Base-by-base conservation (phyloP, 768 basidiomycete genomes). In the Paxillus rubicundulus region DNA sequence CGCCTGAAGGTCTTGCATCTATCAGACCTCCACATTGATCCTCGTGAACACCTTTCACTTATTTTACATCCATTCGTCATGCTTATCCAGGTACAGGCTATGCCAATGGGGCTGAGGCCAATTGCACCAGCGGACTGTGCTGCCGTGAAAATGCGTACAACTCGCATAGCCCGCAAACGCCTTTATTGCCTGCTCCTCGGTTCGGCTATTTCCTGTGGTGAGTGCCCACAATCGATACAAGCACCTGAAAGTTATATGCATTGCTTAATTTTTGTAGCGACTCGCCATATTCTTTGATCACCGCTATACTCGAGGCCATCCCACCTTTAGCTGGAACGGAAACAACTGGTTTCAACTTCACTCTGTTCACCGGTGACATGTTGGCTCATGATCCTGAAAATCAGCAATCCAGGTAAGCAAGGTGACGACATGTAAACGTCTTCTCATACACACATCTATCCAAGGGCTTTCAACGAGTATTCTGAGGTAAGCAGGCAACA, bases 11-110 rank as follows among this genome's bases (percentile, higher is more conserved):
- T 89, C 0, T 67, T 91, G 52, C 89, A 90, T 63, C 50, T 91
- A n/a, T 87, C 86, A 1, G 88, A 90, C 61, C 74, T 87, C 51
- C 89, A 89, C 64, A 69, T 91, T 46, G 88, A 90, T 65, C 84
- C 87, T 36, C 78, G 87, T 85, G 58, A 45, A 77, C 60, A 14
- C 32, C 28, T 39, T 47, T 34, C 40, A 21, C 18, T 43, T 44
- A 27, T 17, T 40, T 39, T 13, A 47, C 45, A 33, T 27, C 43
- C 10, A 47, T 10, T 43, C 46, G 38, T 55, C 10, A 10, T n/a
- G 5, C 43, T 50, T 10, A 55, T 50, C 44, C 3, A 17, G 41
- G 17, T 44, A 5, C 55, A 87, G 86, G 87, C 20, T 89, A 80
- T 60, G 75, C 83, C 21, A 88, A 79, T 20, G 82, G 84, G 18